A percentile compares a stretch with the other conserved stretches of the same genome.
Evolutionary conservation across 495 filamentous ascomycete species (phyloP).

Genomic region (Aspergillus ostianus): DNA sequence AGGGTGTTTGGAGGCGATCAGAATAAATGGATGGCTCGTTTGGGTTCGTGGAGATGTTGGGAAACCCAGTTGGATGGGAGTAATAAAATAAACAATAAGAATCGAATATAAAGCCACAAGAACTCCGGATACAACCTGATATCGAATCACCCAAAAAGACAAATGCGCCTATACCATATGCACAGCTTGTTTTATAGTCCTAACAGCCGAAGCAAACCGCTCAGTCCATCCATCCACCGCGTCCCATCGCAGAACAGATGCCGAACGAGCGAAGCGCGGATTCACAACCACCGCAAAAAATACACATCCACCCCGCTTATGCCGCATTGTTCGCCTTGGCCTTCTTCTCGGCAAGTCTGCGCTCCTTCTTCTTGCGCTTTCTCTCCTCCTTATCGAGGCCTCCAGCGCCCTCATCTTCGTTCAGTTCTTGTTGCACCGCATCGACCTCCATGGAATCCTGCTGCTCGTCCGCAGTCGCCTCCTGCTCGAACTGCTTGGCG

Average conservation of each 20-base stretch:
- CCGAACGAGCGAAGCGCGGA: neutral
- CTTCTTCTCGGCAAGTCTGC: conserved; percentile 45
- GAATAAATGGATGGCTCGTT: neutral
- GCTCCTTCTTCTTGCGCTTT: conserved; percentile 52
- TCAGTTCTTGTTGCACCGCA: conserved; percentile 23
- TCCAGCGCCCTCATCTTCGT: conserved; percentile 8
- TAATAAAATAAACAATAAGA: conserved; percentile 4
- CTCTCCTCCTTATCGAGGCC: conserved; percentile 47
- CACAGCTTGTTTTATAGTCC: conserved; percentile 6
- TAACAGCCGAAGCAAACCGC: neutral
- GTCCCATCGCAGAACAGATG: neutral
- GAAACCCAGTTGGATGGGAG: neutral
- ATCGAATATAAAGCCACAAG: conserved; percentile 1
- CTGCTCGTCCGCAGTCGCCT: conserved; percentile 32
- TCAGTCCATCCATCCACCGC: neutral
- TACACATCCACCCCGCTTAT: conserved; percentile 11
- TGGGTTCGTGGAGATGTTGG: conserved; percentile 6
- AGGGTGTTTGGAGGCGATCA: neutral
- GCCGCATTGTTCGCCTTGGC: conserved; percentile 31
- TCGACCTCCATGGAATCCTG: conserved; percentile 29
- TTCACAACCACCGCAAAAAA: too few species aligned
- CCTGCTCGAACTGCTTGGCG: conserved; percentile 47
- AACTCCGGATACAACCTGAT: conserved; percentile 3
- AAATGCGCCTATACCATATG: conserved; percentile 8
- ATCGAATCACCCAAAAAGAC: conserved; percentile 1